Evolutionary conservation across 371 early-diverging fungal species (phyloP).

Genomic region (Apophysomyces trapeziformis): DNA sequence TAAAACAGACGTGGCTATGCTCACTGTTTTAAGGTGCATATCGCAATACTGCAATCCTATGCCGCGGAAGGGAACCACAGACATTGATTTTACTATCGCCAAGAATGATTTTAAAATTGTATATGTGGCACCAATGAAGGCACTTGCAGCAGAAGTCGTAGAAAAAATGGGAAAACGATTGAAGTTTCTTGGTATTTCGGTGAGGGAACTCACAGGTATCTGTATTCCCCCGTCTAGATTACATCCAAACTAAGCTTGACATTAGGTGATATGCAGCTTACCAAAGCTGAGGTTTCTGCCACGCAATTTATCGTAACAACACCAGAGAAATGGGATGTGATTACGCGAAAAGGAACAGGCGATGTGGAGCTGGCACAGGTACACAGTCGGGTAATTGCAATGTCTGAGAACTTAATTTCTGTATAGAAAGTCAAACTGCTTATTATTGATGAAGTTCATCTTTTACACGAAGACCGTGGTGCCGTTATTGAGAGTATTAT

Average conservation of each 20-base stretch:
- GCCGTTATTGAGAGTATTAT: conserved; percentile 98
- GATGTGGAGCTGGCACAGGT: conserved; percentile 91
- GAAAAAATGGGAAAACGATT: conserved; percentile 90
- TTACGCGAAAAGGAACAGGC: conserved; percentile 94
- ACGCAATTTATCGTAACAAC: conserved; percentile 99
- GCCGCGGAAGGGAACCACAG: conserved; percentile 44
- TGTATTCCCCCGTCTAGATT: too few species aligned
- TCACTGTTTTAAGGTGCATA: conserved; percentile 85
- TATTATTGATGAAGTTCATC: conserved; percentile 99
- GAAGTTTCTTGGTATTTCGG: conserved; percentile 82
- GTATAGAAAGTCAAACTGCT: conserved; percentile 78
- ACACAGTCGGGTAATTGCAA: neutral
- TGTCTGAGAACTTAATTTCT: neutral
- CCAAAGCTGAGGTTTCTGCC: conserved; percentile 86
- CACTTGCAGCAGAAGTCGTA: conserved; percentile 97
- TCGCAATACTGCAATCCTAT: conserved; percentile 66
- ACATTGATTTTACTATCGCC: conserved; percentile 59
- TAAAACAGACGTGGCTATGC: conserved; percentile 99
- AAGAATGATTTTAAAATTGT: conserved; percentile 93
- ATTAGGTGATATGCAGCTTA: conserved; percentile 94
- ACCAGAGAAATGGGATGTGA: conserved; percentile 99
- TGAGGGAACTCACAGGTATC: conserved; percentile 88
- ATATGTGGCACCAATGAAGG: conserved; percentile 99
- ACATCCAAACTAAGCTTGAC: neutral
- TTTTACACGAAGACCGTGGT: conserved; percentile 98